phyloP scores from a whole-genome alignment of 164 flowering plant genomes.

The Echeveria elegans region DNA sequence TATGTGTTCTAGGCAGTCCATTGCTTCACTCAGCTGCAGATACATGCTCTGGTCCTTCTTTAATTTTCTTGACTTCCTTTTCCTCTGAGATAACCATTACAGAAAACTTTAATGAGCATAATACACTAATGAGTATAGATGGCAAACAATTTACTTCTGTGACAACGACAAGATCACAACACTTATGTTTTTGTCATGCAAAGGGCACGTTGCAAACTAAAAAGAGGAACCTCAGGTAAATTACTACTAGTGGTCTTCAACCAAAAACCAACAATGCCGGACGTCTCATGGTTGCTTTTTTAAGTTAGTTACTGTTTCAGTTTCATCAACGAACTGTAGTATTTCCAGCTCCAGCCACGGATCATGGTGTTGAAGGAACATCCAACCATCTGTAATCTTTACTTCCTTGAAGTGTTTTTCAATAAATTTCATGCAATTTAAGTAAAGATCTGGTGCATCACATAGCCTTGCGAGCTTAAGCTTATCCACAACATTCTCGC shows the following conservation, averaged over 20 bases:
- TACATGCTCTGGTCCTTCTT: conserved; percentile 48
- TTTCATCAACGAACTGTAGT: conserved; percentile 70
- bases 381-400: conserved; percentile 82
- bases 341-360: conserved; percentile 85
- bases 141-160: background rate
- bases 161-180: background rate
- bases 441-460: conserved; percentile 73
- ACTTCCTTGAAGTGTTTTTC: conserved; percentile 45
- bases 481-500: conserved; percentile 73
- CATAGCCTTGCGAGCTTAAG: conserved; percentile 72
- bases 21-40: conserved; percentile 75
- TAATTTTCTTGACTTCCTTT: conserved; percentile 29
- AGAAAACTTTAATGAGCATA: background rate
- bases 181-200: background rate
- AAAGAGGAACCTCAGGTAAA: background rate
- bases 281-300: background rate
- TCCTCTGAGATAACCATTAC: conserved; percentile 36
- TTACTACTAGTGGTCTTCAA: background rate
- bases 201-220: background rate
- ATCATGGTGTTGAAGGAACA: conserved; percentile 64
- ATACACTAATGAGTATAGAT: background rate
- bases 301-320: conserved; percentile 43
- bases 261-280: no score
- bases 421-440: conserved; percentile 70
- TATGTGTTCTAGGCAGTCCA: conserved; percentile 88